Conservation (phyloP, 2,329 filamentous ascomycete genomes). For the Hypoxylon sp. region DNA sequence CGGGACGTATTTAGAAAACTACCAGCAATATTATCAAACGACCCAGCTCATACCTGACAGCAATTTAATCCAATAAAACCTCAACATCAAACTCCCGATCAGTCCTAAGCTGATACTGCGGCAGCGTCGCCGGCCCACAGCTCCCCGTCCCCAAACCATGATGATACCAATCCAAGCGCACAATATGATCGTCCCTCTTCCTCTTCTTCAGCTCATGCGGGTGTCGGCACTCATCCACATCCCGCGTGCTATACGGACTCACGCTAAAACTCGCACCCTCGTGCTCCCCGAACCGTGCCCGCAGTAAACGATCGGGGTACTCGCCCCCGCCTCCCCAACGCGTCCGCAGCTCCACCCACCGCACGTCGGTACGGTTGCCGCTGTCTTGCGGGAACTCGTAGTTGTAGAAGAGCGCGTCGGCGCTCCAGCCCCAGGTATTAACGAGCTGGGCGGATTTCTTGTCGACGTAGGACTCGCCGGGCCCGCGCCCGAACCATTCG, state of each 20-base stretch:
- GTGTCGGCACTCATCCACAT: conserved; percentile 69
- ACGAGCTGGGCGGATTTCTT: conserved; percentile 73
- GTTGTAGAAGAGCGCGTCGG: conserved; percentile 69
- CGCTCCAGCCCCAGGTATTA: conserved; percentile 64
- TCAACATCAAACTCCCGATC: conserved; percentile 62
- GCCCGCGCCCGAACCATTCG: conserved; percentile 78
- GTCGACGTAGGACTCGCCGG: conserved; percentile 76
- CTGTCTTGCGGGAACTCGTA: conserved; percentile 80
- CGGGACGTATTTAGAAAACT: not conserved
- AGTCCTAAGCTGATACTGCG: conserved; percentile 62
- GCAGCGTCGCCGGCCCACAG: conserved; percentile 71
- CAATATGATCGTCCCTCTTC: conserved; percentile 65
- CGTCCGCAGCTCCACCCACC: conserved; percentile 68
- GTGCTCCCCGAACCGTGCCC: conserved; percentile 63
- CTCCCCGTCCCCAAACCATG: conserved; percentile 75
- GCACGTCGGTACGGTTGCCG: conserved; percentile 74
- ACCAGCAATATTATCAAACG: not conserved
- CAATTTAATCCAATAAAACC: conserved; percentile 60
- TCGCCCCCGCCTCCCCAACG: conserved; percentile 52
- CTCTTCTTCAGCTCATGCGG: conserved; percentile 71
- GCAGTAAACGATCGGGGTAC: conserved; percentile 56
- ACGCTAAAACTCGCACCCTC: conserved; percentile 70
- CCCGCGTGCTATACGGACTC: conserved; percentile 67
- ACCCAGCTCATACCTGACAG: not conserved
- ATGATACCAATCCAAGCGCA: conserved; percentile 73